Base-by-base conservation (phyloP, 495 filamentous ascomycete genomes). In the Neurospora sp. region DNA sequence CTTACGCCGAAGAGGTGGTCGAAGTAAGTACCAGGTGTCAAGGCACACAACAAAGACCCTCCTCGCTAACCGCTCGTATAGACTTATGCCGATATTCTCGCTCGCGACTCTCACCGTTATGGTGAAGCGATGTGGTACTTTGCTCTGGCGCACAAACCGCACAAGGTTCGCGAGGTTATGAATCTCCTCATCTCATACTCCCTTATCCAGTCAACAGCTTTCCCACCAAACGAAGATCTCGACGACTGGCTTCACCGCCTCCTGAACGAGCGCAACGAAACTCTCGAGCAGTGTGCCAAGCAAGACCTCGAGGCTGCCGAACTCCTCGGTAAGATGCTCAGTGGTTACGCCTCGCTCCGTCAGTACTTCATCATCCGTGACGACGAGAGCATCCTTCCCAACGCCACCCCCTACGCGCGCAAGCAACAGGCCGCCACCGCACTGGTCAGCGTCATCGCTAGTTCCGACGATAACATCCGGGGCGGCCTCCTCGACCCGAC, bases 351-450 rank as follows among this genome's bases (percentile, higher is more conserved):
- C 41, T 94, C 91, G 1, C 84, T 98, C 7, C 89, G 94, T 17
- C 90, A 90, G 74, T 97, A 94, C 82, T 98, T 96, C 79, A 90
- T 94, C 75, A 87, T 93, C 45, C 89, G 94, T 68, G 94, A 98
- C 74, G 44, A 73, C 73, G 78, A 80, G 14, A 48, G 73, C 48
- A 74, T 65, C 12, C 72, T 87, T 2, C 82, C 85, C 17, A 74
- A 87, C 38, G 74, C 77, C 4, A 79, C 79, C 9, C 77, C 82
- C 8, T 74, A 75, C 7, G 83, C 87, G 4, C 84, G 91, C 41
- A 90, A 88, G 72, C 85, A 85, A 69, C 89, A 89, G 73, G 93
- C 93, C 27, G 90, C 89, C 0, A 82, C 88, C 38, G 89, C 90
- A n/a, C 83, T 98, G 40, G 82, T 92, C 35, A 91, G 91, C 10